Base-by-base conservation (phyloP, 139 green algal genomes). In the Mychonastes homosphaera region DNA sequence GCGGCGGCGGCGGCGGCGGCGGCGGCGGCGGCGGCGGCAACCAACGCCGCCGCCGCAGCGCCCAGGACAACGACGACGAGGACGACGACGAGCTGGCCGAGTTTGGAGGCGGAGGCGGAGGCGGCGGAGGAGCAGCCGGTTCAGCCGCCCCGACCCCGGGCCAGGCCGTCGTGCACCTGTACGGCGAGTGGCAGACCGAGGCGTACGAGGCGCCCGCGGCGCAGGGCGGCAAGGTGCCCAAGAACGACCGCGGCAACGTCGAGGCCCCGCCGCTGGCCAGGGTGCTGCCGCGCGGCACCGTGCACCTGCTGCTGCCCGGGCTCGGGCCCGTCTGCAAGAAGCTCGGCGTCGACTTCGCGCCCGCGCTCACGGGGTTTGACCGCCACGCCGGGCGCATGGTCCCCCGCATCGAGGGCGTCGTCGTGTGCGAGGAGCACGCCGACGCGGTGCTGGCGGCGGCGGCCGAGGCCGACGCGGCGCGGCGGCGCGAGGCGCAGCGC, bases 171-270 rank as follows among this genome's bases (percentile, higher is more conserved):
- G 46, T 48, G 24, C 21, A 67, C 39, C 64, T 92, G 63, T 95
- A 92, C 54, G 87, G 83, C 33, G n/a, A 62, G 18, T 94, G 87
- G 87, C 87, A 95, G 78, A 92, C 84, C 2, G 45, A 69, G 19
- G 41, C 41, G 4, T 87, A 71, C 75, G 38, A 33, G 30, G 59
- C 76, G 7, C 71, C 76, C 5, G 33, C 51, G 2, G 87, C 84
- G 13, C 36, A 40, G 33, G 70, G 71, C 40, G 86, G 87, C 45
- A 67, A 71, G 16, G 86, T 95, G 51, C 87, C 87, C 16, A 78
- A 74, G 21, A 94, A 92, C 62, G 79, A 84, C 18, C 76, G 76
- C 0, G 84, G 83, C 53, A 90, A 90, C 53, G 75, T 95, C n/a
- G 79, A 92, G 51, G 74, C 70, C 13, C 87, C 87, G 26, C 87